Percentiles rank a stretch among this genome's conserved stretches.
Evolutionary conservation across 2,329 filamentous ascomycete genomes (phyloP).

Genomic region (Magnaporthiopsis incrustans): DNA sequence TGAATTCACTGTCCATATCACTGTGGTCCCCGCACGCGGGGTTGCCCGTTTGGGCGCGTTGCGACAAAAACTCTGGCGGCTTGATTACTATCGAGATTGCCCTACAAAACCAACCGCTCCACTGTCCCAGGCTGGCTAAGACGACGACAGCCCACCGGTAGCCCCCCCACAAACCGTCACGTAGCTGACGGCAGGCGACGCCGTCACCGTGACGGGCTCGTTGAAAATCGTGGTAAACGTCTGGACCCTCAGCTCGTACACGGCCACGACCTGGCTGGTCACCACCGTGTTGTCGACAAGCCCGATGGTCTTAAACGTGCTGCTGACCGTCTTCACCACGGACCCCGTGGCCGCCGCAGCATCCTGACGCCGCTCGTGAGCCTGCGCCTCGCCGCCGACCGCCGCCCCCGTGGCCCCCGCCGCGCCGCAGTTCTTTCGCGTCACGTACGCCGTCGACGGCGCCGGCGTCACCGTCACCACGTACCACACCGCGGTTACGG

Average conservation of each 20-base stretch:
- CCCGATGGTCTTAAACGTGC: background rate
- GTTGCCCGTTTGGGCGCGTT: no score
- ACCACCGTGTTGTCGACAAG: slow-evolving; percentile 4
- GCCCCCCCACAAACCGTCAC: background rate
- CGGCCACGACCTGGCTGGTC: slow-evolving; percentile 2
- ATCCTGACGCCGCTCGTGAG: background rate
- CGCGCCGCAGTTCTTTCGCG: background rate
- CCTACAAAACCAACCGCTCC: background rate
- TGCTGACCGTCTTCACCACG: background rate
- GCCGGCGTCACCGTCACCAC: slow-evolving; percentile 1
- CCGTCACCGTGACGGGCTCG: background rate
- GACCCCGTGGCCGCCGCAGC: background rate
- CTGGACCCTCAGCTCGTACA: background rate
- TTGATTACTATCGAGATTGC: no score
- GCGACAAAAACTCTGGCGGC: no score
- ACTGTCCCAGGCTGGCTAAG: background rate
- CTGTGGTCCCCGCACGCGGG: no score
- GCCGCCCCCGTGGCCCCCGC: background rate
- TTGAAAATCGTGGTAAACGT: slow-evolving; percentile 4
- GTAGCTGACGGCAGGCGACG: background rate
- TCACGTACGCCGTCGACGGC: background rate
- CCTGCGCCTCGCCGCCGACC: background rate
- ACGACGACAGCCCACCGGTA: background rate
- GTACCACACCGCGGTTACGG: background rate
- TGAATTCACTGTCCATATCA: no score